Conservation (phyloP, 2,329 filamentous ascomycete species). For the Trichoderma aggressivum region DNA sequence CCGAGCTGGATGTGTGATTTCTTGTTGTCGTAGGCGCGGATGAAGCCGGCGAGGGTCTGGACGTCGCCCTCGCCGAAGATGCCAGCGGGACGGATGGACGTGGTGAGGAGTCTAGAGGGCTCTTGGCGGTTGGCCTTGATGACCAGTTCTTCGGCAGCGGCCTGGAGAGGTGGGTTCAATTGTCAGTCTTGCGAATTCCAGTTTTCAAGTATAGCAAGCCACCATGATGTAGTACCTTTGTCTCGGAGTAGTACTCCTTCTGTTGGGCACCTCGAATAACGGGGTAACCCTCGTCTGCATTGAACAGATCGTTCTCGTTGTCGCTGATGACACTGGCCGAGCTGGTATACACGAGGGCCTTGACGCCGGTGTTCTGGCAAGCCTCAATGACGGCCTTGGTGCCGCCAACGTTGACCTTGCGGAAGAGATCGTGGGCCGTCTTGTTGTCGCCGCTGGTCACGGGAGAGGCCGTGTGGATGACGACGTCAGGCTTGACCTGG, state of each 20-base stretch:
- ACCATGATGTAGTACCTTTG: slow-evolving; percentile 58
- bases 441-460: slow-evolving; percentile 51
- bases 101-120: slow-evolving; percentile 64
- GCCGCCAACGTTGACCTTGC: slow-evolving; percentile 83
- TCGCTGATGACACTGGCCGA: slow-evolving; percentile 85
- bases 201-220: neutral
- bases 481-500: slow-evolving; percentile 69
- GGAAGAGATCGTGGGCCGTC: slow-evolving; percentile 61
- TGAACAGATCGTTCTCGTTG: slow-evolving; percentile 72
- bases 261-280: slow-evolving; percentile 68
- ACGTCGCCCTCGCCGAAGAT: slow-evolving; percentile 91
- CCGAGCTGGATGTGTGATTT: slow-evolving; percentile 80
- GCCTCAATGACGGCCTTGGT: slow-evolving; percentile 75
- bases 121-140: slow-evolving; percentile 67
- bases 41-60: slow-evolving; percentile 68
- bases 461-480: slow-evolving; percentile 87
- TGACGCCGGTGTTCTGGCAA: slow-evolving; percentile 66
- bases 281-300: slow-evolving; percentile 82
- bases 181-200: neutral
- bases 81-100: slow-evolving; percentile 77
- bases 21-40: slow-evolving; percentile 65
- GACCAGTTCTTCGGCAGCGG: slow-evolving; percentile 77
- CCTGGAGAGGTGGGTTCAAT: slow-evolving; percentile 38
- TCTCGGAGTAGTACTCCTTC: slow-evolving; percentile 82
- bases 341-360: slow-evolving; percentile 85